Conservation (phyloP, 2,329 filamentous ascomycete species). For the Erysiphe pulchra region DNA sequence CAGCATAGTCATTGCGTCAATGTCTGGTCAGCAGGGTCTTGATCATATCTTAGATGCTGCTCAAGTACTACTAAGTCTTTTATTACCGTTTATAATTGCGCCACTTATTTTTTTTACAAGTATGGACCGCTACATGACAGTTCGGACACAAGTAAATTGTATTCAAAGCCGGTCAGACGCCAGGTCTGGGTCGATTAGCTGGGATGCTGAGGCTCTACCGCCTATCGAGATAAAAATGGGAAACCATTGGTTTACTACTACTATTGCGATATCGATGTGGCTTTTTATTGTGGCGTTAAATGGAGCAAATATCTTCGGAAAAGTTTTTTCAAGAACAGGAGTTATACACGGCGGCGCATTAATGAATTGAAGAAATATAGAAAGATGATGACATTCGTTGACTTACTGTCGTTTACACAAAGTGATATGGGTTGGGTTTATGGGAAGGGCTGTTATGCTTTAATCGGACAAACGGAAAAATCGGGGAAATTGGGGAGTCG, state of each 20-base stretch:
- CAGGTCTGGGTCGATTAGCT: not conserved
- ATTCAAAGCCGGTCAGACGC: not conserved
- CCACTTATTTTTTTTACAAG: slow-evolving; percentile 68
- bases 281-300: slow-evolving; percentile 53
- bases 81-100: slow-evolving; percentile 57
- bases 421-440: no score
- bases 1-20: slow-evolving; percentile 54
- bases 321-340: slow-evolving; percentile 2
- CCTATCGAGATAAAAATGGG: slow-evolving; percentile 25
- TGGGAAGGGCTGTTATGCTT: no score
- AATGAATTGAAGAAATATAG: slow-evolving; percentile 1
- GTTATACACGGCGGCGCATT: not conserved
- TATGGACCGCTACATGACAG: slow-evolving; percentile 49
- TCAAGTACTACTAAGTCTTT: slow-evolving; percentile 53
- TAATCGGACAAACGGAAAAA: no score
- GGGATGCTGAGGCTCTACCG: not conserved
- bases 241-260: slow-evolving; percentile 40
- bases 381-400: slow-evolving; percentile 1
- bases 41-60: slow-evolving; percentile 43
- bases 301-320: slow-evolving; percentile 40
- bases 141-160: not conserved
- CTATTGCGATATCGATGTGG: slow-evolving; percentile 40
- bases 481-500: no score
- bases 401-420: no score
- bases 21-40: slow-evolving; percentile 42